These are phyloP conservation scores for Talaromyces ruber DNA, from an alignment of 495 filamentous ascomycete species.

Conservation along the genomic window DNA sequence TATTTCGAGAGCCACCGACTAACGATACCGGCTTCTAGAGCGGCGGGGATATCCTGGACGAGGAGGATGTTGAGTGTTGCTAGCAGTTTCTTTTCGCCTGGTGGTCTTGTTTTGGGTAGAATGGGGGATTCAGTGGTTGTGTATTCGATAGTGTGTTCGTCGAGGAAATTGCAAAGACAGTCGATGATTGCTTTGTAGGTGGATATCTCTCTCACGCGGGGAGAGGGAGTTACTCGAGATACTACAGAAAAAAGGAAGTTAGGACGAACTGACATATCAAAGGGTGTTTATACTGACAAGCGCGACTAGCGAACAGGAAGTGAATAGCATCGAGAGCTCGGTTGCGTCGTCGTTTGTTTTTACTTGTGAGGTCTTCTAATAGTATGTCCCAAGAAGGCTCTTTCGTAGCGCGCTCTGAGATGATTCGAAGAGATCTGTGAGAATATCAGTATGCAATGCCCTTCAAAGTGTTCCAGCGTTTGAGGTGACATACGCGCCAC, in stretches of 20 bases:
- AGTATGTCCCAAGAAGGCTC: conserved; percentile 32
- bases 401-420: conserved; percentile 38
- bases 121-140: conserved; percentile 30
- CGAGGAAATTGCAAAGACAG: conserved; percentile 41
- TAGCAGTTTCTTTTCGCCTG: conserved; percentile 34
- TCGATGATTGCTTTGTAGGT: conserved; percentile 34
- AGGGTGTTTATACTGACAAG: conserved; percentile 19
- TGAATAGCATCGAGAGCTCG: conserved; percentile 35
- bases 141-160: conserved; percentile 30
- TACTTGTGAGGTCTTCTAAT: conserved; percentile 30
- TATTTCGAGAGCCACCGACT: conserved; percentile 41
- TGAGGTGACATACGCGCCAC: conserved; percentile 34
- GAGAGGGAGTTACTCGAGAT: conserved; percentile 30
- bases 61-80: conserved; percentile 29
- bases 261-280: background rate
- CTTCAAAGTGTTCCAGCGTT: background rate
- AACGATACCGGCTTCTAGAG: conserved; percentile 35
- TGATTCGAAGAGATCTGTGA: conserved; percentile 31
- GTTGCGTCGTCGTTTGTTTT: conserved; percentile 21
- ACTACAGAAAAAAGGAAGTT: conserved; percentile 13
- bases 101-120: conserved; percentile 34
- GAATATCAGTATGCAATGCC: background rate
- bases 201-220: conserved; percentile 25
- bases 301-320: conserved; percentile 35
- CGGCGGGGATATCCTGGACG: conserved; percentile 27